Percentiles rank a stretch among this genome's conserved stretches.
Evolutionary conservation across 2,329 filamentous ascomycete species (phyloP).

Genomic region (Colletotrichum falcatum): DNA sequence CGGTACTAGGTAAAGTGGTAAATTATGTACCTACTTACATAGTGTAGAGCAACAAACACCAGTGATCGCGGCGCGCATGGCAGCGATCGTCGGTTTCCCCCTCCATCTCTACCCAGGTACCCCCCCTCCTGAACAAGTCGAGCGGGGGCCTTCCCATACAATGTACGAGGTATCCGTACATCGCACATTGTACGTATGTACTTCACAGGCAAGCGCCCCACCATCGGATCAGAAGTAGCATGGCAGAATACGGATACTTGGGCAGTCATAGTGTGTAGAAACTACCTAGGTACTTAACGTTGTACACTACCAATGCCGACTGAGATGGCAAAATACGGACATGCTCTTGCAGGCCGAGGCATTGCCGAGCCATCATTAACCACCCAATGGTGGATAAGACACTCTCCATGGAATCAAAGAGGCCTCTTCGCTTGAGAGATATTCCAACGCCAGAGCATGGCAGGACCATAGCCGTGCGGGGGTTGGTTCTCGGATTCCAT

Average conservation of each 20-base stretch:
- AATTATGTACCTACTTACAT: no score
- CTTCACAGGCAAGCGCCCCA: background rate
- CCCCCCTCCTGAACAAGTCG: background rate
- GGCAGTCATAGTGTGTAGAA: background rate
- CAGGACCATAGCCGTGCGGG: background rate
- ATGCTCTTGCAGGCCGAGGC: slow-evolving; percentile 1
- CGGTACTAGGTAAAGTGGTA: background rate
- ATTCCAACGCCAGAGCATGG: background rate
- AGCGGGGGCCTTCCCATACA: background rate
- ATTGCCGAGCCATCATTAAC: background rate
- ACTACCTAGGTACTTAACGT: no score
- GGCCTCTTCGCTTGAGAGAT: background rate
- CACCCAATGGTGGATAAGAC: background rate
- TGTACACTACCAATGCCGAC: background rate
- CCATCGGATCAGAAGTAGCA: slow-evolving; percentile 1
- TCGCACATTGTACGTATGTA: no score
- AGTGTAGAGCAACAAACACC: background rate
- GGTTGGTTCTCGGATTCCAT: background rate
- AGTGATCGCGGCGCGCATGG: slow-evolving; percentile 8
- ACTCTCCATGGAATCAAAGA: background rate
- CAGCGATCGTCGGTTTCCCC: slow-evolving; percentile 16
- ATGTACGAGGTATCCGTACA: no score
- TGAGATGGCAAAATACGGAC: background rate
- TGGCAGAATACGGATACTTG: background rate
- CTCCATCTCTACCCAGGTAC: background rate